phyloP scores from a whole-genome alignment of 176 grass and related monocot species.

The Carex parvula region DNA sequence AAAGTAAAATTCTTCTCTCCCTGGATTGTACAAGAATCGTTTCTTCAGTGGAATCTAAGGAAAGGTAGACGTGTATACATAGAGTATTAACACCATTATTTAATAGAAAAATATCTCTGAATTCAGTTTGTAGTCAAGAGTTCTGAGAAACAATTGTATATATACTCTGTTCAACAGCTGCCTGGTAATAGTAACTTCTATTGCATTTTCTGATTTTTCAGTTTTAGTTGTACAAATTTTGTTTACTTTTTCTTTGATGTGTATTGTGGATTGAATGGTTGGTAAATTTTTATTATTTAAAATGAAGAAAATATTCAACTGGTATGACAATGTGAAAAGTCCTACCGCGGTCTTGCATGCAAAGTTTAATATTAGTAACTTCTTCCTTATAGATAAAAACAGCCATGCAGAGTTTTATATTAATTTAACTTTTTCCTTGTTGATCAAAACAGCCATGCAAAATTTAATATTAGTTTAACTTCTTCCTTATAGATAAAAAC shows the following conservation, averaged over 20 bases:
- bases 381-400: background rate
- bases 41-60: background rate
- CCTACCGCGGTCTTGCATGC: background rate
- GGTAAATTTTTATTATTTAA: background rate
- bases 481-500: background rate
- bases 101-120: background rate
- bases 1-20: conserved; percentile 24
- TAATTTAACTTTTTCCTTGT: background rate
- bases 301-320: background rate
- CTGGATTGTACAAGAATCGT: background rate
- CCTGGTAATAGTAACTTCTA: background rate
- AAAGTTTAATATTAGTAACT: background rate
- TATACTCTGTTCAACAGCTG: background rate
- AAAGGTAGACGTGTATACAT: conserved; percentile 15
- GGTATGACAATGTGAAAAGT: background rate
- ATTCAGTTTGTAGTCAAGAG: background rate
- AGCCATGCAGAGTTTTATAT: background rate
- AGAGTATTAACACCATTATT: background rate
- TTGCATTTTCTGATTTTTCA: background rate
- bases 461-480: too few species aligned
- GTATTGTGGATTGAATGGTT: background rate
- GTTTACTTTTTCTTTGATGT: background rate
- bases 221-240: background rate
- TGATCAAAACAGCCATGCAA: background rate
- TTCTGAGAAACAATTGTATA: background rate